phyloP scores from a whole-genome alignment of 306 rosid species.

The Malus domestica region ASM211411v1 NC_041800.1:22296733-22297232 shows the following conservation, averaged over 20 bases:
- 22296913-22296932: conserved; percentile 56
- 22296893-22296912: conserved; percentile 76
- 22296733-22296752: neutral
- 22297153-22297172: neutral
- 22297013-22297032: conserved; percentile 68
- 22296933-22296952: conserved; percentile 67
- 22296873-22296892: conserved; percentile 65
- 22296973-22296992: conserved; percentile 67
- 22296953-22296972: conserved; percentile 62
- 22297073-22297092: neutral
- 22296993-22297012: conserved; percentile 56
- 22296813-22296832: conserved; percentile 21
- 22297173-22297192: neutral
- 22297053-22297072: conserved; percentile 82
- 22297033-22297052: conserved; percentile 71
- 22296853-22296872: conserved; percentile 76
- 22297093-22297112: conserved; percentile 4
- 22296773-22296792: neutral
- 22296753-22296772: conserved; percentile 2
- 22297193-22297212: neutral
- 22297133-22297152: conserved; percentile 9
- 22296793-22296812: conserved; percentile 2
- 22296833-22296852: conserved; percentile 43
- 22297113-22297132: neutral
- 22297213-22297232: neutral